phyloP scores from a whole-genome alignment of 2,329 filamentous ascomycete genomes.

The Aspergillus fructus region DNA sequence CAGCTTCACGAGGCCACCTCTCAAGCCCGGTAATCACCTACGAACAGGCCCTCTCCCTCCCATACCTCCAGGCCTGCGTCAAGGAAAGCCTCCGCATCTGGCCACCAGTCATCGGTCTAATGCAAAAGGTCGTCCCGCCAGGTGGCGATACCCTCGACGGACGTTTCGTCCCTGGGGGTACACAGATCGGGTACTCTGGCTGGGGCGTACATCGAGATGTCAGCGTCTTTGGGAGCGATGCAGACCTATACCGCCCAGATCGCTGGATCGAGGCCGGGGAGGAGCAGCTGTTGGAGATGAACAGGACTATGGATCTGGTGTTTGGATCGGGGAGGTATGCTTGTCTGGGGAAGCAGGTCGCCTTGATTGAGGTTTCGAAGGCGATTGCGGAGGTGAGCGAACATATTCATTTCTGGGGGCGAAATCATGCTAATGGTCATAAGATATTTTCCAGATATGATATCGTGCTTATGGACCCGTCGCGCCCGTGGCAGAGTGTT shows the following conservation, averaged over 20 bases:
- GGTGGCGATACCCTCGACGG: neutral
- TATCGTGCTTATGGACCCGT: neutral
- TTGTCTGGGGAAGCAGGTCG: neutral
- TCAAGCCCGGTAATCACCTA: neutral
- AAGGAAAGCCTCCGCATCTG: neutral
- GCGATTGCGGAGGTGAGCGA: neutral
- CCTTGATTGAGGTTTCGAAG: neutral
- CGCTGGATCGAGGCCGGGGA: neutral
- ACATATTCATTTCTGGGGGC: too few species aligned
- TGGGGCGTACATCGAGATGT: neutral
- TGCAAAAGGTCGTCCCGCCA: neutral
- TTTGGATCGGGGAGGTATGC: slow-evolving; percentile 1
- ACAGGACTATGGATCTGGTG: neutral
- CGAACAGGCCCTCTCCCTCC: neutral
- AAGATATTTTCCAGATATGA: neutral
- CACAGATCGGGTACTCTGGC: neutral
- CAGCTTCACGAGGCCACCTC: neutral
- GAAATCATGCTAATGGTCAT: neutral
- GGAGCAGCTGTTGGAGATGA: neutral
- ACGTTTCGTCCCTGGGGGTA: neutral
- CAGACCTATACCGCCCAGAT: neutral
- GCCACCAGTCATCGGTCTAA: neutral
- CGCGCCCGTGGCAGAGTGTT: neutral
- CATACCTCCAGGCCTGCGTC: neutral
- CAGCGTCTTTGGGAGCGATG: neutral